Evolutionary conservation across 257 asterid species (phyloP), one percentile per base, ranked within the genome.

Genomic region (Agastache rugosa): DNA sequence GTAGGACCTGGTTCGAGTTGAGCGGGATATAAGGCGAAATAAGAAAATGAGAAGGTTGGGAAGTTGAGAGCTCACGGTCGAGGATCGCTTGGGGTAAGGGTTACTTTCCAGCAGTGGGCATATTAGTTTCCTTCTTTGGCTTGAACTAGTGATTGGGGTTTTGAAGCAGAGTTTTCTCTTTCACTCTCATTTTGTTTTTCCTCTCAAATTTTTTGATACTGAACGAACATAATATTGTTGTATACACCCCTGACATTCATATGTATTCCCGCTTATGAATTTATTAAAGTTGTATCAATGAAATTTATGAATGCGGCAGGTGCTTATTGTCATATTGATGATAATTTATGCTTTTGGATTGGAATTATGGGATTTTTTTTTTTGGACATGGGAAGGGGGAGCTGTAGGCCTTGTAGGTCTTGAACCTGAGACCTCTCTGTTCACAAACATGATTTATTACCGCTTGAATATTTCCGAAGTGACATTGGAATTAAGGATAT

Each of bases 171-270:
- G 34, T 48, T 58, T 41, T 76, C 31, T 61, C 65, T 11, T 27
- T 35, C 44, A 44, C 67, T 50, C 8, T 65, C 3, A 11, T 16
- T 17, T 68, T 60, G 51, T 22, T 63, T 27, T 35, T 11, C 34
- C 3, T 45, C 64, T 61, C 65, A 31, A 50, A 39, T 71, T 55
- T 76, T 62, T 79, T 79, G 71, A 65, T 67, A 48, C 31, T 37
- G 11, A 42, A 34, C 42, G 59, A 63, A 73, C 63, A 10, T 0
- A 35, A 6, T 55, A 23, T 50, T 69, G 27, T 50, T 69, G 50
- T 51, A 66, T 74, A 31, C 68, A 69, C 10, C 55, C 29, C 44
- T n/a, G 63, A 50, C 66, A 27, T 77, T 47, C 53, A 37, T 55
- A 50, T 64, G 2, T 65, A 48, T 63, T 17, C 19, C 27, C 1